These are phyloP conservation scores for Patellaria atrata DNA, from an alignment of 495 filamentous ascomycete species.

Conservation along the genomic window DNA sequence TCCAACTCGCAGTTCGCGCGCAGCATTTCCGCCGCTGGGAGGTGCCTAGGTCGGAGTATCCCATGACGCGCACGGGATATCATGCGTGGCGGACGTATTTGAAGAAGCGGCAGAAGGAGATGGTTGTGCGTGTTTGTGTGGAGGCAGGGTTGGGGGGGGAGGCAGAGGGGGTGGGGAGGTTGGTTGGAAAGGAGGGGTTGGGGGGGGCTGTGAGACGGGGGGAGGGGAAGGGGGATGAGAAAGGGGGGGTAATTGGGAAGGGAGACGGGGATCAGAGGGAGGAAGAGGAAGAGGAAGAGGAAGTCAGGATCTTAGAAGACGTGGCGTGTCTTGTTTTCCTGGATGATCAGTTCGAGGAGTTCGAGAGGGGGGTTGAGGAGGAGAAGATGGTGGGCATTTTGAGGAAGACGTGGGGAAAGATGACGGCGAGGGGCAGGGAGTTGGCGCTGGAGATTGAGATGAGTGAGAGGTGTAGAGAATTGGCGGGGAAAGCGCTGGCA, in stretches of 20 bases:
- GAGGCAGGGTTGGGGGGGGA: conserved; percentile 6
- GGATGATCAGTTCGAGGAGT: conserved; percentile 69
- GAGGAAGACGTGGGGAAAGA: conserved; percentile 75
- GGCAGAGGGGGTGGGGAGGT: conserved; percentile 36
- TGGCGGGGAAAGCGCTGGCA: conserved; percentile 50
- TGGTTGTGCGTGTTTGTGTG: conserved; percentile 40
- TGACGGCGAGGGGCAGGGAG: conserved; percentile 49
- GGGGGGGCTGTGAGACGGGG: conserved; percentile 52
- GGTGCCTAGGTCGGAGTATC: conserved; percentile 53
- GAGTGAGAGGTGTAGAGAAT: conserved; percentile 39
- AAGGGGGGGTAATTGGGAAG: conserved; percentile 30
- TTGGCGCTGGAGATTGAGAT: conserved; percentile 53
- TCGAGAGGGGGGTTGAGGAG: conserved; percentile 52
- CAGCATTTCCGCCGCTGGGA: conserved; percentile 78
- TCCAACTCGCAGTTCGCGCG: conserved; percentile 61
- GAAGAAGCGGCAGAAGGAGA: conserved; percentile 53
- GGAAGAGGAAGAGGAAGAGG: conserved; percentile 43
- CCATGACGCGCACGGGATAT: conserved; percentile 55
- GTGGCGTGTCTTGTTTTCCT: conserved; percentile 76
- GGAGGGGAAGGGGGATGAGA: conserved; percentile 23
- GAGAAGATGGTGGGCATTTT: conserved; percentile 61
- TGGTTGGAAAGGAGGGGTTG: conserved; percentile 54
- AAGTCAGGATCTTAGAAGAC: conserved; percentile 64
- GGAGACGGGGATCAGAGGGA: conserved; percentile 52
- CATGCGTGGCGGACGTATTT: conserved; percentile 58